Conservation (phyloP, 1,284 basidiomycete species). For the Cryptococcus sp. region DNA sequence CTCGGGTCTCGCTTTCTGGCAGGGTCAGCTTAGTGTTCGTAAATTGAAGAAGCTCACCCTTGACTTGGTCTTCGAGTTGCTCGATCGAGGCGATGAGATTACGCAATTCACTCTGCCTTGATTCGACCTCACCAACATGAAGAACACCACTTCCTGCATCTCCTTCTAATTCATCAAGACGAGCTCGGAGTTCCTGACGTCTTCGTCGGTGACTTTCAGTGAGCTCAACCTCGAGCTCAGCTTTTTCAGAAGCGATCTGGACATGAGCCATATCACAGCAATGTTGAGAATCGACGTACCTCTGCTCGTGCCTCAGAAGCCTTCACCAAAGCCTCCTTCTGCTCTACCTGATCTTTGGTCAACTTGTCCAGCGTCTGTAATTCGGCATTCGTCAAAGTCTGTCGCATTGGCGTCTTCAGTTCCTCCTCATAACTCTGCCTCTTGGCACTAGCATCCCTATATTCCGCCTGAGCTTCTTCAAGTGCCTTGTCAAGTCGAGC, state of each 20-base stretch:
- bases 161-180: conserved; percentile 68
- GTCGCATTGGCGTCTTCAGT: conserved; percentile 68
- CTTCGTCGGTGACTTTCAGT: conserved; percentile 79
- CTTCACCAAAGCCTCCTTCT: conserved; percentile 66
- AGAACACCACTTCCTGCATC: conserved; percentile 59
- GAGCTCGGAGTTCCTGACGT: conserved; percentile 68
- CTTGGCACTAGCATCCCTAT: conserved; percentile 41
- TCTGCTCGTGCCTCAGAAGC: conserved; percentile 66
- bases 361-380: conserved; percentile 63
- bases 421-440: conserved; percentile 67
- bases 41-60: conserved; percentile 53
- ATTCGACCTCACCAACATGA: conserved; percentile 60
- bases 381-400: conserved; percentile 70
- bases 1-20: conserved; percentile 49
- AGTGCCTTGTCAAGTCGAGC: conserved; percentile 64
- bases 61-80: conserved; percentile 58
- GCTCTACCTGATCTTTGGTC: conserved; percentile 69
- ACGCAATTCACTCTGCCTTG: conserved; percentile 64
- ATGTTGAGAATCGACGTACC: conserved; percentile 50
- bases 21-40: conserved; percentile 5
- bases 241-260: conserved; percentile 73
- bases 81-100: conserved; percentile 64
- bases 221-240: conserved; percentile 84
- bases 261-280: neutral
- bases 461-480: conserved; percentile 68